Evolutionary conservation across 1,139 yeast genomes (phyloP).

Genomic region (Eremothecium gossypii): DNA sequence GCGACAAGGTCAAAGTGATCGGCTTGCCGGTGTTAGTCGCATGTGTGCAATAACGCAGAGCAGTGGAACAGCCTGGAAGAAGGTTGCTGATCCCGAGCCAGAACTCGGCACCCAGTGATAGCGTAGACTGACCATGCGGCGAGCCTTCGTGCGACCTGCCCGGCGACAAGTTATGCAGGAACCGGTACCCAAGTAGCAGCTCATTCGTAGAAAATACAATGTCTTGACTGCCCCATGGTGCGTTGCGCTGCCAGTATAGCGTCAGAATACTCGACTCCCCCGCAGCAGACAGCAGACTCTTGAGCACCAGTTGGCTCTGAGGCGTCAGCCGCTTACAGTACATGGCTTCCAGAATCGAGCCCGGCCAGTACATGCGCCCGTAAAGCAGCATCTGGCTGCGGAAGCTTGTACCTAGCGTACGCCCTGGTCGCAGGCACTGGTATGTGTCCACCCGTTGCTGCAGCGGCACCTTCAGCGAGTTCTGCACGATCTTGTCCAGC

Average conservation of each 20-base stretch:
- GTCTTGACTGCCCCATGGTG: conserved; percentile 62
- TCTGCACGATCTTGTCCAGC: conserved; percentile 37
- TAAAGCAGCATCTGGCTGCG: conserved; percentile 40
- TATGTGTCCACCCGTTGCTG: conserved; percentile 79
- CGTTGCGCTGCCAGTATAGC: conserved; percentile 60
- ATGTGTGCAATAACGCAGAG: conserved; percentile 75
- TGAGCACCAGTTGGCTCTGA: conserved; percentile 53
- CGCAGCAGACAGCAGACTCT: conserved; percentile 59
- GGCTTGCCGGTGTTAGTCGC: conserved; percentile 87
- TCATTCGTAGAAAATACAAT: conserved; percentile 83
- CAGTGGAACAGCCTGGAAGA: conserved; percentile 80
- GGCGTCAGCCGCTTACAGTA: conserved; percentile 51
- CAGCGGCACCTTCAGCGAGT: conserved; percentile 48
- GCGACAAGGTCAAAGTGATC: conserved; percentile 72
- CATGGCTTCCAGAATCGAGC: conserved; percentile 85
- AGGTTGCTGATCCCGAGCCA: conserved; percentile 83
- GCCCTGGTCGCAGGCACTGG: conserved; percentile 45
- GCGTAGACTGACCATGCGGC: conserved; percentile 34
- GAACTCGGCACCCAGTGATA: conserved; percentile 74
- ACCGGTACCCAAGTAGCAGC: conserved; percentile 73
- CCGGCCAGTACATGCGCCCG: conserved; percentile 86
- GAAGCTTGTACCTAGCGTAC: conserved; percentile 4
- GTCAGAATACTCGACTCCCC: conserved; percentile 50
- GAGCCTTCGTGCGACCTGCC: conserved; percentile 26
- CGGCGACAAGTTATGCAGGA: conserved; percentile 55